Base-by-base conservation (phyloP, 441 rosid species). In the Gossypium schwendimanii region DNA sequence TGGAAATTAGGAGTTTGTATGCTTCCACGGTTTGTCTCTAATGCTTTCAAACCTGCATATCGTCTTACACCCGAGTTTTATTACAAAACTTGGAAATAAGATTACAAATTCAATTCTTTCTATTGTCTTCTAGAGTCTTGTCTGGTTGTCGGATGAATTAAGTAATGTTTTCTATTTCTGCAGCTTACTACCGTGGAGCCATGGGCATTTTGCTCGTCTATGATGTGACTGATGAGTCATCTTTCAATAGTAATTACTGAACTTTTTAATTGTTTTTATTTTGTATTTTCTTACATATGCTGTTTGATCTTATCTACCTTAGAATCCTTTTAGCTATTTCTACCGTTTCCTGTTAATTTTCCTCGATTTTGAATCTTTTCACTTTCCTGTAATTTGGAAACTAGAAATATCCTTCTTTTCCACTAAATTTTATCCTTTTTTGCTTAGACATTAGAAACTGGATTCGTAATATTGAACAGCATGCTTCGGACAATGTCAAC, bases 141-240 rank as follows among this genome's bases (percentile, higher is more conserved):
- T 7, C 10, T 69, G 50, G 63, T 55, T 6, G 18, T 12, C 31
- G 63, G 36, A 4, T 44, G 77, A 50, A 26, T 14, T 41, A 54
- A 53, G 6, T 71, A 18, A 59, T 64, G 26, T 68, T 79, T 70
- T 52, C n/a, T 66, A 66, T 78, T 75, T 57, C 15, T 82, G 89
- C 91, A 93, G 98, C 98, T 69, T 93, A 91, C 82, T 91, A 91
- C 80, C 92, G 97, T 44, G 97, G 97, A 79, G 96, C 97, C 70
- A 93, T 91, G 98, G 98, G 98, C 5, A 93, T 93, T 76, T 86
- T 93, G 86, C 96, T 92, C 2, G 99, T 94, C 50, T 91, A 94
- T 73, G 98, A 94, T 80, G 99, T 94, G 47, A 94, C 97, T 17
- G 94, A 93, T 70, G 98, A 93, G 79, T 88, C 98, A 63, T 91